Evolutionary conservation across 129 eudicot species (phyloP), one percentile per base, ranked within the genome.

Genomic region (Arctium lappa): DNA sequence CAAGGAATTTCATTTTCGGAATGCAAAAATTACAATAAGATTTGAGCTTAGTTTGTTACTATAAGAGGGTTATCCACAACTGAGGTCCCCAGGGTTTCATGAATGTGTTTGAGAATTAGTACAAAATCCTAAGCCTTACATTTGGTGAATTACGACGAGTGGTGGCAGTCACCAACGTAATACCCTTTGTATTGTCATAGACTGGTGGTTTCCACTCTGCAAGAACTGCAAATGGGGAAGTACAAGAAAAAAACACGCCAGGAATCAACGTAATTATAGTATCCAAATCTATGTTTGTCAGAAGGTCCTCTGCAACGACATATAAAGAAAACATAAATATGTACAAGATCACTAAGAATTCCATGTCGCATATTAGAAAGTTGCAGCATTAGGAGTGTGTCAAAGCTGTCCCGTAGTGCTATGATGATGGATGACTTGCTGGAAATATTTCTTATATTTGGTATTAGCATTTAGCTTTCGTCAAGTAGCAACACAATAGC

Each of bases 161-260:
- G 34, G 98, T 87, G 73, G 99, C 99, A 40, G 99, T 91, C 85
- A 96, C 98, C 86, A 96, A 87, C 69, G 89, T 90, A 84, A 96
- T 89, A 40, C 99, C 99, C 84, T 68, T 91, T 72, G 91, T 86
- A 82, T 96, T 95, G 80, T 93, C 99, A 90, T 95, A 95, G n/a
- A 95, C 95, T 15, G 99, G 98, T 8, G 97, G 99, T 83, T 96
- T 96, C 99, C 99, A 96, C 86, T 96, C 99, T 75, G 99, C 95
- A 88, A 96, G 99, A 81, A 93, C 99, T 96, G 90, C 82, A 81
- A 31, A 39, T 18, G 44, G 66, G 63, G 10, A 70, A 30, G 1
- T 72, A 40, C 46, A 33, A 76, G 27, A 81, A 32, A 74, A 72
- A n/a, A 75, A 40, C 15, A 31, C 44, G 50, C 7, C 36, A 70